phyloP scores from a whole-genome alignment of 1,284 basidiomycete species.

The Calocybe gambosa region DNA sequence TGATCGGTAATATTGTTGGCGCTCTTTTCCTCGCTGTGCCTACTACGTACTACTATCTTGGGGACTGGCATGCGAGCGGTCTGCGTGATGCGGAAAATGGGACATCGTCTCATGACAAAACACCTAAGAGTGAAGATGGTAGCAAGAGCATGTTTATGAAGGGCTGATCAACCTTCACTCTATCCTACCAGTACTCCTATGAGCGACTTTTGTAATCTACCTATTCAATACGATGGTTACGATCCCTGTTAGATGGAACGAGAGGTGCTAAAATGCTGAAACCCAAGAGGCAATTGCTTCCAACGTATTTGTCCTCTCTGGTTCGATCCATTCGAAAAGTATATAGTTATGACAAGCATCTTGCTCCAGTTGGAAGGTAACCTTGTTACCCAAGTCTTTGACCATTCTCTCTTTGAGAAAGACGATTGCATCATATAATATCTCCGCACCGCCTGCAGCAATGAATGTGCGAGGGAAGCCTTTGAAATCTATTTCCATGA shows the following conservation, averaged over 20 bases:
- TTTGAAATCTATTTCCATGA: slow-evolving; percentile 35
- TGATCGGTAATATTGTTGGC: slow-evolving; percentile 64
- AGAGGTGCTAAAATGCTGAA: slow-evolving; percentile 5
- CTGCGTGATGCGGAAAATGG: slow-evolving; percentile 32
- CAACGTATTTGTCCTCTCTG: slow-evolving; percentile 44
- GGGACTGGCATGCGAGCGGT: slow-evolving; percentile 37
- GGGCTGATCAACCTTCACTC: neutral
- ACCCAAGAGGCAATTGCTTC: slow-evolving; percentile 45
- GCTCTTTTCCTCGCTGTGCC: slow-evolving; percentile 56
- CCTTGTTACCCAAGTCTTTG: slow-evolving; percentile 30
- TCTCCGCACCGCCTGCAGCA: slow-evolving; percentile 46
- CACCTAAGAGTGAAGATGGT: neutral
- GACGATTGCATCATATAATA: slow-evolving; percentile 43
- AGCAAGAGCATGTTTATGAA: neutral
- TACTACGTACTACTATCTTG: slow-evolving; percentile 50
- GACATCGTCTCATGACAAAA: neutral
- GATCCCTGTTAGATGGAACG: neutral
- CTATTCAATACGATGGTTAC: too few species aligned
- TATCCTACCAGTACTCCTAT: neutral
- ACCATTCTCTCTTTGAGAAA: slow-evolving; percentile 38
- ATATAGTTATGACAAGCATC: slow-evolving; percentile 53
- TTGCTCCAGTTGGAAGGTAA: slow-evolving; percentile 42
- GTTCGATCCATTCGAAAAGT: slow-evolving; percentile 44
- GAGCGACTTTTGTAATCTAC: neutral
- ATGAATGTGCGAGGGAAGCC: slow-evolving; percentile 54